Evolutionary conservation across 179 eudicot species (phyloP).

Genomic region (Amaranthus tricolor): DNA sequence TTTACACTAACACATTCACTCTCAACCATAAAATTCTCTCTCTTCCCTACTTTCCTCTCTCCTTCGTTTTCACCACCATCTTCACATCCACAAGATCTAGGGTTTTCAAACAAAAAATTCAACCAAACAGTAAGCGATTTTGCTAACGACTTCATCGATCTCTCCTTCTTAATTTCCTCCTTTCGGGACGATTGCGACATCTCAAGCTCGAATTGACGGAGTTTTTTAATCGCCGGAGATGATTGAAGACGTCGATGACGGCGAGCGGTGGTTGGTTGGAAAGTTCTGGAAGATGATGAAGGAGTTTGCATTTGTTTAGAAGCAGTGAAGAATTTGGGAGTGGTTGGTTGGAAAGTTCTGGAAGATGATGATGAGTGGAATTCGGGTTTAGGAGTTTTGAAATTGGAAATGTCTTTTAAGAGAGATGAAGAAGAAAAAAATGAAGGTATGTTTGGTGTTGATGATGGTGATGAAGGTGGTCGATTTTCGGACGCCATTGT

Average conservation of each 20-base stretch:
- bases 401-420: constrained; percentile 75
- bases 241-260: constrained; percentile 21
- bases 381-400: constrained; percentile 68
- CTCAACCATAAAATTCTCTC: constrained; percentile 38
- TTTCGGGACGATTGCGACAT: constrained; percentile 71
- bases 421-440: constrained; percentile 33
- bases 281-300: constrained; percentile 19
- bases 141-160: constrained; percentile 57
- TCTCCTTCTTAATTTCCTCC: constrained; percentile 54
- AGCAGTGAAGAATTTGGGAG: constrained; percentile 75
- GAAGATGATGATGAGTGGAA: constrained; percentile 17
- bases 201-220: constrained; percentile 68
- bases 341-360: constrained; percentile 30
- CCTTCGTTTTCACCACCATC: constrained; percentile 30
- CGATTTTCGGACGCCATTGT: constrained; percentile 19
- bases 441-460: constrained; percentile 19
- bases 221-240: constrained; percentile 36
- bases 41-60: constrained; percentile 38
- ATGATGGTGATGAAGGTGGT: constrained; percentile 20
- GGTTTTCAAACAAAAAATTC: constrained; percentile 80
- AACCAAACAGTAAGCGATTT: constrained; percentile 85
- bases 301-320: constrained; percentile 59
- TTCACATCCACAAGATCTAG: constrained; percentile 61
- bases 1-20: constrained; percentile 34
- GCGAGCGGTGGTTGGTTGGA: constrained; percentile 27